Base-by-base conservation (phyloP, 1,284 basidiomycete species). In the Sporisorium scitamineum region DNA sequence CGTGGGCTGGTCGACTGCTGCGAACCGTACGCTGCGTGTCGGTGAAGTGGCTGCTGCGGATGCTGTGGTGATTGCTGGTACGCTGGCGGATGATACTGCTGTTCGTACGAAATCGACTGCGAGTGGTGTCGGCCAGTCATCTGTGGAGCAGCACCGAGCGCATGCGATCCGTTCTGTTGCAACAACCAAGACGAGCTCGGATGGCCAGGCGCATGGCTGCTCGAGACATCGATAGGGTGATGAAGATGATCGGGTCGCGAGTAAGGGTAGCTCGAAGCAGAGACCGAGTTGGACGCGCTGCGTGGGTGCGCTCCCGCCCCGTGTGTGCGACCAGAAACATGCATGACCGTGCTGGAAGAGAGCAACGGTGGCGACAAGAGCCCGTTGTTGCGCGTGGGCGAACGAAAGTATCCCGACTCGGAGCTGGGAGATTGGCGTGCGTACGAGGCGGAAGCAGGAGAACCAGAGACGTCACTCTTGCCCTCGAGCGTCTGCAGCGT, bases 231-330 rank as follows among this genome's bases (percentile, higher is more conserved):
- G 41, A 48, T 59, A 14, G 65, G 66, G 56, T 61, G 55, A 11
- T 59, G 67, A 10, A 67, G 52, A 29, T 76, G 61, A 44, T 76
- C 73, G 3, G 73, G 73, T n/a, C 73, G 73, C 32, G 65, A 71
- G 41, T 54, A 76, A 22, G 73, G 73, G 20, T 76, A 76, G 61
- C 73, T 76, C 16, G 73, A 76, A 37, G 69, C 73, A 34, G 73
- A 76, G 26, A 76, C 73, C 47, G 73, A 76, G 24, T 67, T 70
- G 39, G 73, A 76, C 2, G 73, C 69, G 42, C 65, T 70, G 44
- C 73, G 73, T 18, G 58, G 59, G 29, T 71, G 69, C 11, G 61
- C 32, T 13, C 50, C 56, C 6, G 61, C 7, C 2, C 68, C 73
- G 32, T 76, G 73, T 0, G 73, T 76, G 5, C 56, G 42, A 4